Conservation (phyloP, 2,329 filamentous ascomycete species). For the Knufia petricola region DNA sequence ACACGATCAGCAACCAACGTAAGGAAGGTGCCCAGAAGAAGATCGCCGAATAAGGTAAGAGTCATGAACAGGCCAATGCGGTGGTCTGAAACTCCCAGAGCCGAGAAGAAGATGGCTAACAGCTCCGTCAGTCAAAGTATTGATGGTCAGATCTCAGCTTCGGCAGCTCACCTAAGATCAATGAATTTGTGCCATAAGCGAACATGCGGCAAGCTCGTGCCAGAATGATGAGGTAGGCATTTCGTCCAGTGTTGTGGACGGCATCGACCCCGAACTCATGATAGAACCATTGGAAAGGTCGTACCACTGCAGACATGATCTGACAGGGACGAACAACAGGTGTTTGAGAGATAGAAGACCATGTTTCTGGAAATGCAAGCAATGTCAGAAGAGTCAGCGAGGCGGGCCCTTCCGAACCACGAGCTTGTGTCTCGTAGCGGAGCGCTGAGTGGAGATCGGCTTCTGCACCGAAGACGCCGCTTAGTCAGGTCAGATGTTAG, state of each 20-base stretch:
- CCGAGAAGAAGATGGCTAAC: conserved; percentile 47
- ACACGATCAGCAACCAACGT: conserved; percentile 50
- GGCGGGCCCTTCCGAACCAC: too few species aligned
- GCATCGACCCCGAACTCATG: conserved; percentile 22
- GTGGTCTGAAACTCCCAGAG: conserved; percentile 42
- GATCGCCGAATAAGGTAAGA: conserved; percentile 51
- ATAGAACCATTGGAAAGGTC: conserved; percentile 22
- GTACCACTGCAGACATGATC: conserved; percentile 12
- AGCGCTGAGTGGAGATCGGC: too few species aligned
- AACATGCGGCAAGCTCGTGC: conserved; percentile 23
- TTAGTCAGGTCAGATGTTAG: too few species aligned
- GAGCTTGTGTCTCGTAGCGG: too few species aligned
- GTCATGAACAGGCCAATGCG: conserved; percentile 57
- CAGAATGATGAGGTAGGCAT: conserved; percentile 23
- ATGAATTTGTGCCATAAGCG: conserved; percentile 24
- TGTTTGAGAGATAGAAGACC: too few species aligned
- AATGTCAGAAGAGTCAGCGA: too few species aligned
- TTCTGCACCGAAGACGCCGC: too few species aligned
- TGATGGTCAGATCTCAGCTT: conserved; percentile 26
- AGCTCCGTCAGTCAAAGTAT: conserved; percentile 31
- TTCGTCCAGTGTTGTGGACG: conserved; percentile 20
- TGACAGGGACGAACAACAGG: neutral
- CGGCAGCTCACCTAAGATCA: conserved; percentile 20
- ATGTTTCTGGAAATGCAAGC: too few species aligned
- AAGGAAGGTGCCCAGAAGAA: conserved; percentile 49